Conservation (phyloP, 768 basidiomycete genomes). For the Suillus occidentalis region DNA sequence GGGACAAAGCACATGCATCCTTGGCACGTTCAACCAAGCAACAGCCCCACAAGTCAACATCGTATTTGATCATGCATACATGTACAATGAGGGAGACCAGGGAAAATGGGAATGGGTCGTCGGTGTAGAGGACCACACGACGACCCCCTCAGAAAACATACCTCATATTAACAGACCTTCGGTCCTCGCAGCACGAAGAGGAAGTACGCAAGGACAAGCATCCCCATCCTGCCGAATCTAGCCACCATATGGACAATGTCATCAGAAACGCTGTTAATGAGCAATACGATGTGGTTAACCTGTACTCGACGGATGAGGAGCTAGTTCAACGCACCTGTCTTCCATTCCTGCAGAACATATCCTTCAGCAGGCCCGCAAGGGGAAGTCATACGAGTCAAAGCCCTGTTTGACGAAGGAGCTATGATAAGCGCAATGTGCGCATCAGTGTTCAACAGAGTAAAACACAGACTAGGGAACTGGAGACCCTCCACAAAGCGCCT, state of each 20-base stretch:
- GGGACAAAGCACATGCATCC: not conserved
- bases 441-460: constrained; percentile 1
- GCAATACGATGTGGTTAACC: not conserved
- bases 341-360: not conserved
- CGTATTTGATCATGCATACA: not conserved
- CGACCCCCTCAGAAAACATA: not conserved
- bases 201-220: not conserved
- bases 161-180: not conserved
- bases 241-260: fast-evolving
- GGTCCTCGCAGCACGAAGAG: not conserved
- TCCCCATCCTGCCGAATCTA: not conserved
- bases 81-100: not conserved
- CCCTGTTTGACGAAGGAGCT: constrained; percentile 30
- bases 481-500: constrained; percentile 19
- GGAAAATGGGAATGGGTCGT: constrained; percentile 2
- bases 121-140: constrained; percentile 1
- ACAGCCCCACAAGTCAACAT: not conserved
- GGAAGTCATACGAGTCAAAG: not conserved
- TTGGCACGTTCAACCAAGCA: not conserved
- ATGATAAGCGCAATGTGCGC: constrained; percentile 29
- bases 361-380: not conserved
- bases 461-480: constrained; percentile 11
- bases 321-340: fast-evolving
- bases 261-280: not conserved
- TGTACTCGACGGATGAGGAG: not conserved